Conservation (phyloP, 768 basidiomycete species). For the Panus rudis region DNA sequence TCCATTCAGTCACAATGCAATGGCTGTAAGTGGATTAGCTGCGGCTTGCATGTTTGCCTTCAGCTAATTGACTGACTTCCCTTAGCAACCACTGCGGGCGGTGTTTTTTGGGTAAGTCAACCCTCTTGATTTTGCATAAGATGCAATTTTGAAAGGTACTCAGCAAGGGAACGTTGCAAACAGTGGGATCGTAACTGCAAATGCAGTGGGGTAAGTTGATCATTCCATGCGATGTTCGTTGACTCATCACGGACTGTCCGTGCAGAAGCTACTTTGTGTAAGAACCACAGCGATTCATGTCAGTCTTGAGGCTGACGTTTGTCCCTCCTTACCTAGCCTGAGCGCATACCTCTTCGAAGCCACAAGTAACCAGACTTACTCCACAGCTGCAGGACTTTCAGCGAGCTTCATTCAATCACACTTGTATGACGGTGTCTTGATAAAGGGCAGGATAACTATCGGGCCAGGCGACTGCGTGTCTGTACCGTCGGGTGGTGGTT, state of each 20-base stretch:
- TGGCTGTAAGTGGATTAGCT: not conserved
- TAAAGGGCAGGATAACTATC: not conserved
- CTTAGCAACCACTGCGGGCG: slow-evolving; percentile 1
- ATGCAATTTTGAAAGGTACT: too few species aligned
- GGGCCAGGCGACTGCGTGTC: not conserved
- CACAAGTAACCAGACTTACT: not conserved
- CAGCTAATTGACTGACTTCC: too few species aligned
- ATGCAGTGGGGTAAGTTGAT: not conserved
- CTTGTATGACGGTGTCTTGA: not conserved
- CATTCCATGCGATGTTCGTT: too few species aligned
- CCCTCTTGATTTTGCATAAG: too few species aligned
- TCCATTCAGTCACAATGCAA: not conserved
- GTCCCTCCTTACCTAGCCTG: not conserved
- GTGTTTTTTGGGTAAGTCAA: slow-evolving; percentile 2
- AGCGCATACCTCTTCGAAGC: slow-evolving; percentile 1
- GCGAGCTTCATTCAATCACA: not conserved
- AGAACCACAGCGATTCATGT: too few species aligned
- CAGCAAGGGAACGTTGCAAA: too few species aligned
- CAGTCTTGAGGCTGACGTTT: too few species aligned
- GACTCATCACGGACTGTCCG: not conserved
- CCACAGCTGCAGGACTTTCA: not conserved
- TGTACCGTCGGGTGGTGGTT: not conserved
- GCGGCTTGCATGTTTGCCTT: too few species aligned
- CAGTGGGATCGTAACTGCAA: too few species aligned
- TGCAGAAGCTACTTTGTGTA: not conserved